These are phyloP conservation scores for Pseudocercospora eumusae DNA, from an alignment of 2,329 filamentous ascomycete species.

Conservation along the genomic window DNA sequence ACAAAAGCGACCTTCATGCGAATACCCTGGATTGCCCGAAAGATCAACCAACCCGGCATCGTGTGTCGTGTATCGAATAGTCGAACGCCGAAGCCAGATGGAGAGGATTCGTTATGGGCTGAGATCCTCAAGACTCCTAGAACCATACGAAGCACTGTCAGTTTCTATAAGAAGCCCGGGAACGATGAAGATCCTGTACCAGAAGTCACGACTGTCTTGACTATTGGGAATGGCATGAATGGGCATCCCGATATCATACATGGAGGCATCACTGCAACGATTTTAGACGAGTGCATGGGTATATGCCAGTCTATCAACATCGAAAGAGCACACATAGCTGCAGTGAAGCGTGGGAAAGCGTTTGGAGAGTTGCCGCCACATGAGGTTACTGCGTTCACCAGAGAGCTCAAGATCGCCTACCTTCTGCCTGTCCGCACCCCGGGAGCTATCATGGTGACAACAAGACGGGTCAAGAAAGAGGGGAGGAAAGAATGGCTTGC, in stretches of 20 bases:
- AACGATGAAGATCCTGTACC: slow-evolving; percentile 30
- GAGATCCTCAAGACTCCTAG: slow-evolving; percentile 54
- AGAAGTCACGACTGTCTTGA: slow-evolving; percentile 45
- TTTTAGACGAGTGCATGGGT: slow-evolving; percentile 63
- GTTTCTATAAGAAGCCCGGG: slow-evolving; percentile 46
- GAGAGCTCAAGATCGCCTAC: slow-evolving; percentile 59
- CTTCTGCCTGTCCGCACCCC: slow-evolving; percentile 56
- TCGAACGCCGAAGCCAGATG: slow-evolving; percentile 43
- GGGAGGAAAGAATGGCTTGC: slow-evolving; percentile 58
- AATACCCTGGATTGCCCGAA: slow-evolving; percentile 38
- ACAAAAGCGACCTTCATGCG: slow-evolving; percentile 34
- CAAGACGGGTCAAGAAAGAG: slow-evolving; percentile 47
- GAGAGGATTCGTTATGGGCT: slow-evolving; percentile 56
- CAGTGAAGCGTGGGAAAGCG: slow-evolving; percentile 20
- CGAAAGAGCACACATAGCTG: slow-evolving; percentile 25
- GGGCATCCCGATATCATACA: slow-evolving; percentile 57
- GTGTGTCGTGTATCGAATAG: slow-evolving; percentile 43
- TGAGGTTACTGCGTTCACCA: slow-evolving; percentile 48
- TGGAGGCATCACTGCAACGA: slow-evolving; percentile 58
- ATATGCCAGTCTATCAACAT: slow-evolving; percentile 51
- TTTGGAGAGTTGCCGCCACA: slow-evolving; percentile 31
- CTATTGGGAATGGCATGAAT: slow-evolving; percentile 56
- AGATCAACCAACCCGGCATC: slow-evolving; percentile 41
- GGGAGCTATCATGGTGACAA: slow-evolving; percentile 51
- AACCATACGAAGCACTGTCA: slow-evolving; percentile 53